phyloP scores from a whole-genome alignment of 495 filamentous ascomycete species.

The Paragyromitra xinjiangensis region DNA sequence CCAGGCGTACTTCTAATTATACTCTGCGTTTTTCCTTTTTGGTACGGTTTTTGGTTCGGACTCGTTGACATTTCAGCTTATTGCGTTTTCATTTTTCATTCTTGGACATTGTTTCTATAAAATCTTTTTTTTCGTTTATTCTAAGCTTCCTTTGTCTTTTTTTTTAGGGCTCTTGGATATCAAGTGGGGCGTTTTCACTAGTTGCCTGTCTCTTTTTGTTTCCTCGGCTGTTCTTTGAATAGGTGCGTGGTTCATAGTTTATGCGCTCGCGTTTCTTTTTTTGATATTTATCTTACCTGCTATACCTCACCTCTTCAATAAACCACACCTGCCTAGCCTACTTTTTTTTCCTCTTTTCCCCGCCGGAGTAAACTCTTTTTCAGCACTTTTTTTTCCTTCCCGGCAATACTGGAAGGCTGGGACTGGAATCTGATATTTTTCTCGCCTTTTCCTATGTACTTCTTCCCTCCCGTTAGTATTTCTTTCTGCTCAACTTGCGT shows the following conservation, averaged over 20 bases:
- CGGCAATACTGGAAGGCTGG: background rate
- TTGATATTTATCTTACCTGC: conserved; percentile 30
- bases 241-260: conserved; percentile 47
- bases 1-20: conserved; percentile 52
- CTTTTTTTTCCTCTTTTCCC: background rate
- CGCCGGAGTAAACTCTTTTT: conserved; percentile 29
- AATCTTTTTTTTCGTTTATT: conserved; percentile 22
- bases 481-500: conserved; percentile 11
- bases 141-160: conserved; percentile 13
- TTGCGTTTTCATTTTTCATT: conserved; percentile 38
- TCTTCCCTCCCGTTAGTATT: background rate
- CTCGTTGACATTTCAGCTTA: conserved; percentile 42
- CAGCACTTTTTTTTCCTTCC: background rate
- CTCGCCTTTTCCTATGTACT: conserved; percentile 6
- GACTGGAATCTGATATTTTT: conserved; percentile 4
- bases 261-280: conserved; percentile 32
- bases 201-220: conserved; percentile 54
- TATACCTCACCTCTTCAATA: conserved; percentile 45
- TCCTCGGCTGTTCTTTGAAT: conserved; percentile 49
- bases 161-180: conserved; percentile 54
- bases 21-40: conserved; percentile 39
- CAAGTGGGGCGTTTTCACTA: conserved; percentile 55
- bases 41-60: conserved; percentile 26
- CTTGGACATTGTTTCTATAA: conserved; percentile 55
- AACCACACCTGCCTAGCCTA: conserved; percentile 26